Conservation (phyloP, 1,139 yeast genomes). For the Zygotorulaspora mrakii region DNA sequence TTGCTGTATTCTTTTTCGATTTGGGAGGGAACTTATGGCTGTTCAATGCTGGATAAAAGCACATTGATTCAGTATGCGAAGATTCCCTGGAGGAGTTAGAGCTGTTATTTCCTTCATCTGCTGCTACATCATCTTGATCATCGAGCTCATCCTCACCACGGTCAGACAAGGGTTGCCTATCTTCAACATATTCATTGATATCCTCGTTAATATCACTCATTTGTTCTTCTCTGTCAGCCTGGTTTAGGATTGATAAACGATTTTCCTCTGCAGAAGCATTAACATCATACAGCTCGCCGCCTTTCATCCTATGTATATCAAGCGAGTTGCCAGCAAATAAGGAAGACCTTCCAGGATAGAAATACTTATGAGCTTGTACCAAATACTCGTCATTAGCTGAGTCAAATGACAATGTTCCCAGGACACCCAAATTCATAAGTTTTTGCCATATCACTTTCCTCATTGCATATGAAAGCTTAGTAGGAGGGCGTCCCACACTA, state of each 20-base stretch:
- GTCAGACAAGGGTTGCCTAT: no score
- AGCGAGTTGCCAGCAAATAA: not conserved
- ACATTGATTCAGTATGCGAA: constrained; percentile 11
- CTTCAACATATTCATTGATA: constrained; percentile 19
- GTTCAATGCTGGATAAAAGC: constrained; percentile 17
- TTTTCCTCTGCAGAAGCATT: constrained; percentile 19
- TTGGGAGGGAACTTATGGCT: constrained; percentile 15
- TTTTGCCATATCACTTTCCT: constrained; percentile 35
- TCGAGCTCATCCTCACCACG: constrained; percentile 15
- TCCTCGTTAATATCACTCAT: no score
- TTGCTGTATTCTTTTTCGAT: constrained; percentile 20
- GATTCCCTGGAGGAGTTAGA: constrained; percentile 3
- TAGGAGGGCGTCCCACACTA: constrained; percentile 5
- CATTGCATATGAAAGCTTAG: constrained; percentile 19
- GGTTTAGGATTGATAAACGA: constrained; percentile 6
- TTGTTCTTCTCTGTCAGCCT: constrained; percentile 16
- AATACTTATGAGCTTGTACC: constrained; percentile 34
- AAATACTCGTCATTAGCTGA: constrained; percentile 33
- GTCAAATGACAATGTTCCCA: constrained; percentile 35
- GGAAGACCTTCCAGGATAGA: constrained; percentile 26
- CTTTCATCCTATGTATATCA: constrained; percentile 1
- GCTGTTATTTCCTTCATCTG: constrained; percentile 8
- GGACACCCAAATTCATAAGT: constrained; percentile 32
- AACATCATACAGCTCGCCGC: constrained; percentile 14
- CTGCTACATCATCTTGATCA: constrained; percentile 11